Percentiles rank a stretch among this genome's conserved stretches.
phyloP scores from a whole-genome alignment of 2,329 filamentous ascomycete species.

The Pyricularia grisea region DNA sequence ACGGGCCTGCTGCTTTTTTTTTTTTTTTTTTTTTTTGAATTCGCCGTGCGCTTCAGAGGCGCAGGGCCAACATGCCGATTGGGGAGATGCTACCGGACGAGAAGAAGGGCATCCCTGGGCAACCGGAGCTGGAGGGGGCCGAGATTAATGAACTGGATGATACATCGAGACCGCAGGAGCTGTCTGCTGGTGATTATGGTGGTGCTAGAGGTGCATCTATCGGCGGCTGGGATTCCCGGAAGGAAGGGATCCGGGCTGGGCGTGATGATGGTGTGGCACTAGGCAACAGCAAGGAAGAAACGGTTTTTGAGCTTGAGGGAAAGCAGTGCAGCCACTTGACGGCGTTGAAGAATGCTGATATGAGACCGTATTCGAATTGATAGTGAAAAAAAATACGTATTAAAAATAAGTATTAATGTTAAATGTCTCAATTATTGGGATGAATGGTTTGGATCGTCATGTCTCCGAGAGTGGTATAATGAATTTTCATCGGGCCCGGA shows the following conservation, averaged over 20 bases:
- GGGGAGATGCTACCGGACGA: background rate
- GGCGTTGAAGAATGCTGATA: background rate
- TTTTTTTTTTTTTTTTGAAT: background rate
- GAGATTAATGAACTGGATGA: conserved; percentile 1
- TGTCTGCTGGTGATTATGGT: background rate
- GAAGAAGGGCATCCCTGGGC: background rate
- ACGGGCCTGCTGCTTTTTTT: conserved; percentile 1
- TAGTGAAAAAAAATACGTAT: too few relatives aligned
- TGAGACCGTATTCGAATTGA: too few relatives aligned
- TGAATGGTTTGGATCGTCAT: background rate
- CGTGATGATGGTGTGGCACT: background rate
- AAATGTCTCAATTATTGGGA: background rate
- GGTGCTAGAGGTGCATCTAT: background rate
- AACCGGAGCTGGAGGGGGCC: conserved; percentile 1
- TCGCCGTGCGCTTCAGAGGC: background rate
- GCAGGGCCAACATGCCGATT: background rate
- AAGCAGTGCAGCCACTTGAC: background rate
- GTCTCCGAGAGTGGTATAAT: background rate
- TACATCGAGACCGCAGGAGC: background rate
- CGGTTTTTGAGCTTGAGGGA: conserved; percentile 1
- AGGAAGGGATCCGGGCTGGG: background rate
- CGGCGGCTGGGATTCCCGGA: background rate
- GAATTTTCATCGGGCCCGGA: background rate
- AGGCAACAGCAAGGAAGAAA: background rate
- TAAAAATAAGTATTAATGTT: too few relatives aligned